These are phyloP conservation scores for Endocalyx cinctus DNA, from an alignment of 2,329 filamentous ascomycete species.

Conservation along the genomic window DNA sequence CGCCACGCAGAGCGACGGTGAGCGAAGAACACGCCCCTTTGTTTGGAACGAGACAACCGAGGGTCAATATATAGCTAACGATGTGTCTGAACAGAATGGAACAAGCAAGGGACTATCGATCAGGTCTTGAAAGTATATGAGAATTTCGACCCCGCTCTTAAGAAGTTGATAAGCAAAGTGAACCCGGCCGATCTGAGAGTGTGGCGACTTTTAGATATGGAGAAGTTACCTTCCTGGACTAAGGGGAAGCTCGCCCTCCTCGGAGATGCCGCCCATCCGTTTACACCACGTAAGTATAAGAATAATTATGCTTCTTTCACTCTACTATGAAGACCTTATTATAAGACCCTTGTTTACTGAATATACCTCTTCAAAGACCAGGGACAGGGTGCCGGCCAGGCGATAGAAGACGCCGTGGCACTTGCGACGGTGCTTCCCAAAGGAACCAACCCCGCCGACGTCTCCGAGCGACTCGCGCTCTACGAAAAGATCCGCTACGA, in stretches of 20 bases:
- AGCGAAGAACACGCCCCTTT: conserved; percentile 10
- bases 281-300: conserved; percentile 53
- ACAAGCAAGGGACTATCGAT: conserved; percentile 29
- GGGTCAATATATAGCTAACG: too few species aligned
- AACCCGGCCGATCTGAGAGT: conserved; percentile 44
- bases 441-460: conserved; percentile 37
- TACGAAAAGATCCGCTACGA: conserved; percentile 56
- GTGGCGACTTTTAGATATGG: conserved; percentile 61
- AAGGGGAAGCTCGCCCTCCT: conserved; percentile 51
- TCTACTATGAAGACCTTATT: too few species aligned
- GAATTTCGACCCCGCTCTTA: conserved; percentile 37
- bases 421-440: conserved; percentile 51
- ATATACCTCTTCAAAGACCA: conserved; percentile 15
- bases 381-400: conserved; percentile 44
- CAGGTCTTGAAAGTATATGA: conserved; percentile 34
- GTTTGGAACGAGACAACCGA: too few species aligned
- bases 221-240: conserved; percentile 50
- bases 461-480: conserved; percentile 52
- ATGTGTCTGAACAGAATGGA: conserved; percentile 39
- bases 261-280: conserved; percentile 66
- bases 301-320: too few species aligned
- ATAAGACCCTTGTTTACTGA: neutral
- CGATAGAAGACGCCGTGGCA: conserved; percentile 63
- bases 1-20: conserved; percentile 25
- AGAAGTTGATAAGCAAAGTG: conserved; percentile 36